Evolutionary conservation across 1,139 yeast species (phyloP), one percentile per base, ranked within the genome.

Genomic region (Diutina neorugosa): DNA sequence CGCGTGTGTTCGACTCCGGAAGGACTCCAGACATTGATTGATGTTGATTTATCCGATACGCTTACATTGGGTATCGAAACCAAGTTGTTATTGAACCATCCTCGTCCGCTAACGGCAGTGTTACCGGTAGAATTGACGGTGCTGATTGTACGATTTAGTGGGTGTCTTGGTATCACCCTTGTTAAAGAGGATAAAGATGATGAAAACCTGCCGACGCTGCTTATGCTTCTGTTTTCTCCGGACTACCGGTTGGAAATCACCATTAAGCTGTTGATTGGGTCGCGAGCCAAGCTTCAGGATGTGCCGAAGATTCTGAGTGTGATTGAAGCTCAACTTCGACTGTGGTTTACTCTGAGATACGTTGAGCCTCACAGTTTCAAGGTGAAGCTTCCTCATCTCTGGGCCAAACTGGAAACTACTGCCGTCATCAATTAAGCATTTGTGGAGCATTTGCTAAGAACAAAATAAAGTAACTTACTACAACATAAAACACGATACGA

Each of bases 281-380:
- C 97, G 0, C 76, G 96, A 53, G 91, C 98, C 0, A 85, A 93
- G 63, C 73, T 94, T 44, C 96, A 91, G 66, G 93, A 94, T 62
- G 90, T 93, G 14, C 98, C 98, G 9, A 90, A 93, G 63, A 82
- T 94, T 44, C 82, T 96, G 8, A 83, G 89, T 52, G 71, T 94
- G 52, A 82, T 94, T 41, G 98, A 93, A 63, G 80, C 82, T 56
- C 84, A 84, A 58, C 76, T 94, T 51, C 78, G 94, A 58, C 84
- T 84, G 57, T 90, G 97, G 96, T 90, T 94, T 64, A 82, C 84
- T 34, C 97, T 90, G 60, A 74, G 96, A 57, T 89, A 96, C 63
- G 95, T 94, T 7, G 95, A 89, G 60, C 99, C 99, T 1, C 74
- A 96, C 58, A 91, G 85, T 62, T 96, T 89, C 66, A 84, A 87